Conservation (phyloP, 2,329 filamentous ascomycete species). For the Ceratocystis papillata region DNA sequence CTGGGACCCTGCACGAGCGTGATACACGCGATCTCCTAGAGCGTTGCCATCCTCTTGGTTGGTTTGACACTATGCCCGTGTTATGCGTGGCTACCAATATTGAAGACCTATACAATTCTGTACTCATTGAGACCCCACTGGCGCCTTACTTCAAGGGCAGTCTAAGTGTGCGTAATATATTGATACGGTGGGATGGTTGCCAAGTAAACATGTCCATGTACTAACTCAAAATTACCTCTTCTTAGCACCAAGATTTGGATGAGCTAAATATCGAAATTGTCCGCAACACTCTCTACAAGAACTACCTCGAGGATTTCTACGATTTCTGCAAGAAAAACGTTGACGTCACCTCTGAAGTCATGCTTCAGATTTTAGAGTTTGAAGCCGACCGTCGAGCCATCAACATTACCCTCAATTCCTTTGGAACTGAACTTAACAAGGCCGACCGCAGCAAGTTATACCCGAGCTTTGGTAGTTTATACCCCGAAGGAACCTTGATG, state of each 20-base stretch:
- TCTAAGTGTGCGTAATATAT: slow-evolving; percentile 43
- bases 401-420: slow-evolving; percentile 98
- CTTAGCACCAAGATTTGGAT: slow-evolving; percentile 76
- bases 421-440: slow-evolving; percentile 92
- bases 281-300: slow-evolving; percentile 97
- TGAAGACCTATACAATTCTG: slow-evolving; percentile 96
- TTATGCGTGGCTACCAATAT: slow-evolving; percentile 97
- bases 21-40: slow-evolving; percentile 93
- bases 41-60: slow-evolving; percentile 89
- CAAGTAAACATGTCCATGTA: not conserved
- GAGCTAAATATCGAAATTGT: slow-evolving; percentile 99
- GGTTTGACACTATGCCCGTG: slow-evolving; percentile 98
- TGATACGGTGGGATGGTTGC: not conserved
- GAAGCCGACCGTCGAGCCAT: slow-evolving; percentile 94
- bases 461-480: slow-evolving; percentile 78
- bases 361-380: slow-evolving; percentile 92
- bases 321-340: slow-evolving; percentile 83
- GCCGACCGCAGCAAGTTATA: slow-evolving; percentile 92
- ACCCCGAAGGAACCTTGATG: slow-evolving; percentile 91
- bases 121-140: slow-evolving; percentile 90
- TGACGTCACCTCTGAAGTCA: slow-evolving; percentile 86
- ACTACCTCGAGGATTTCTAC: slow-evolving; percentile 97
- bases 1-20: slow-evolving; percentile 90
- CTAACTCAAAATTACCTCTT: slow-evolving; percentile 9
- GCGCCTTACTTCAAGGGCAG: slow-evolving; percentile 97